Percentiles rank a stretch among this genome's conserved stretches.
phyloP scores from a whole-genome alignment of 306 rosid species.

The Ormosia emarginata region DNA sequence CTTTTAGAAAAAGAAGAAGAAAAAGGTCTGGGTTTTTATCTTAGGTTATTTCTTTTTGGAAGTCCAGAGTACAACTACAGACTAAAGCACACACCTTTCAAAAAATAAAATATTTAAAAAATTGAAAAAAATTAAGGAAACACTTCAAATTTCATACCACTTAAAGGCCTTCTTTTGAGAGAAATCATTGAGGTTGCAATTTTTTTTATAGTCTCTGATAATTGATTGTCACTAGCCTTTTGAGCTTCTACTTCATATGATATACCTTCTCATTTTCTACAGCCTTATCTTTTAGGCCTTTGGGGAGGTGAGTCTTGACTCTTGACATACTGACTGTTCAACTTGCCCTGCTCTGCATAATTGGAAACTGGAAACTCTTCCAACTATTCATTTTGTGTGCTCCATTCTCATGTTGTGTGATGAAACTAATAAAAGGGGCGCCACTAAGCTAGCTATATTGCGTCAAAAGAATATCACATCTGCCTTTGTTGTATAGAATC shows the following conservation, averaged over 20 bases:
- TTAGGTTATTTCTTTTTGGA: background rate
- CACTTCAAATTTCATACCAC: background rate
- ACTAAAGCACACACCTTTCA: background rate
- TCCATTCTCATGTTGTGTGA: background rate
- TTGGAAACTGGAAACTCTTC: background rate
- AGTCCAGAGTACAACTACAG: background rate
- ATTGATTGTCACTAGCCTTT: background rate
- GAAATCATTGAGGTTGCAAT: background rate
- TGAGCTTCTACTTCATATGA: background rate
- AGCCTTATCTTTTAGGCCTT: background rate
- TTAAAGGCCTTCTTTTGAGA: background rate
- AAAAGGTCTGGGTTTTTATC: background rate
- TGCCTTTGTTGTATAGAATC: background rate
- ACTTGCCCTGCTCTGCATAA: background rate
- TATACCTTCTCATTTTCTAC: background rate
- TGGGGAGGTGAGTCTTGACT: background rate
- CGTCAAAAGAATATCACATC: background rate
- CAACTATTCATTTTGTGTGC: background rate
- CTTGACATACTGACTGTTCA: background rate
- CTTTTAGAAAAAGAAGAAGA: background rate
- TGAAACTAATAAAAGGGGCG: background rate
- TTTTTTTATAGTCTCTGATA: background rate
- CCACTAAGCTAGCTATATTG: background rate
- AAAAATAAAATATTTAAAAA: background rate
- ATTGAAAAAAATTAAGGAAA: background rate